phyloP scores from a whole-genome alignment of 139 green algal species.

The Deuterostichococcus epilithicus region DNA sequence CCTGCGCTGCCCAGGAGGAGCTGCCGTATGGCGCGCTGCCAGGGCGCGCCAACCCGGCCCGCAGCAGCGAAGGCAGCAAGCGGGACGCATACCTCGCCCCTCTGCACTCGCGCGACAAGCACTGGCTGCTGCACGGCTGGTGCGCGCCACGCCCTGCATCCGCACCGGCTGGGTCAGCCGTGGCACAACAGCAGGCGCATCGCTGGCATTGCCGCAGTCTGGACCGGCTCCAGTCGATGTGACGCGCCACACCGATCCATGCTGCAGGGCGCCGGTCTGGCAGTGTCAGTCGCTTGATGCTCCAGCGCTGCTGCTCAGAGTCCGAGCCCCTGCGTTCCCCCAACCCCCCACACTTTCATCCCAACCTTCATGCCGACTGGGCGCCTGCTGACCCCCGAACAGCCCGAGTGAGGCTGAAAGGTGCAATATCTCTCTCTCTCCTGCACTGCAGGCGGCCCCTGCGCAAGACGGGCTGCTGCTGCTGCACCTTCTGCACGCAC shows the following conservation, averaged over 20 bases:
- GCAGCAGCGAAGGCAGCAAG: background rate
- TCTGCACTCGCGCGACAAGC: constrained; percentile 19
- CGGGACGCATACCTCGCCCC: constrained; percentile 4
- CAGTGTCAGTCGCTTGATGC: too few relatives aligned
- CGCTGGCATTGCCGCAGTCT: too few relatives aligned
- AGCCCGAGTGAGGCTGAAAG: too few relatives aligned
- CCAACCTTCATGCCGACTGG: too few relatives aligned
- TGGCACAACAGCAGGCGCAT: too few relatives aligned
- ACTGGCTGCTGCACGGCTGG: constrained; percentile 7
- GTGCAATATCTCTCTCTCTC: background rate
- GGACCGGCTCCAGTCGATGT: too few relatives aligned
- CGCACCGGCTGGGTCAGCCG: background rate
- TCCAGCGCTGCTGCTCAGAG: too few relatives aligned
- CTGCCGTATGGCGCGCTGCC: constrained; percentile 7
- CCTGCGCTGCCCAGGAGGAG: background rate
- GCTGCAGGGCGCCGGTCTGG: too few relatives aligned
- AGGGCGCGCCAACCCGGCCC: background rate
- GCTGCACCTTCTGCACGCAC: constrained; percentile 7
- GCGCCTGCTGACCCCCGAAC: too few relatives aligned
- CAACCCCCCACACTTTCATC: too few relatives aligned
- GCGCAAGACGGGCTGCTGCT: constrained; percentile 19
- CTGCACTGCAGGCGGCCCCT: background rate
- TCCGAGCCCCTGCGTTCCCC: too few relatives aligned
- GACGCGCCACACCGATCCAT: too few relatives aligned
- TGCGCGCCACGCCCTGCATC: background rate